Evolutionary conservation across 768 basidiomycete species (phyloP).

Genomic region (Agaricus sinodeliciosus): DNA sequence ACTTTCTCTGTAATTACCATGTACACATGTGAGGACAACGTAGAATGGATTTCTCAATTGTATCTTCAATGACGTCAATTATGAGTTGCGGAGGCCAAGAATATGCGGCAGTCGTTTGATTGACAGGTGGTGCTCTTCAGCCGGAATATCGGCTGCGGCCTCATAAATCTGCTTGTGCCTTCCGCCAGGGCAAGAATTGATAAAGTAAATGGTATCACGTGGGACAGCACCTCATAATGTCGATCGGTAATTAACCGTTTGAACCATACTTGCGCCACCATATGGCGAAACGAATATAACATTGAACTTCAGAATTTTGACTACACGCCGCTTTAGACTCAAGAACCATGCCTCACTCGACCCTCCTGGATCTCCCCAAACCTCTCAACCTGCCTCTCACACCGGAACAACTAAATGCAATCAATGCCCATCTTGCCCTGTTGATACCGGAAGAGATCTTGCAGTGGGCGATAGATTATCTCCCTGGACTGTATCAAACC

Average conservation of each 20-base stretch:
- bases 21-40: no score
- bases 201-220: slow-evolving; percentile 1
- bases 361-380: slow-evolving; percentile 23
- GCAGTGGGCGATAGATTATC: slow-evolving; percentile 71
- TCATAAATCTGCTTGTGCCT: no score
- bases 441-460: slow-evolving; percentile 83
- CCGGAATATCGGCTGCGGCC: no score
- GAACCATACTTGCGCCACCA: neutral
- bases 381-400: slow-evolving; percentile 54
- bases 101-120: no score
- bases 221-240: slow-evolving; percentile 11
- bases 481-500: slow-evolving; percentile 84
- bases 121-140: no score
- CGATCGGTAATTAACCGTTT: neutral
- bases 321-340: neutral
- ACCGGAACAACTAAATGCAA: slow-evolving; percentile 46
- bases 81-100: no score
- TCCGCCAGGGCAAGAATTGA: no score
- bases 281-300: no score
- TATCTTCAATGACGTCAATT: no score
- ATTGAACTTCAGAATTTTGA: neutral
- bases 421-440: slow-evolving; percentile 69
- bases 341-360: neutral
- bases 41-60: no score
- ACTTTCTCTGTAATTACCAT: neutral